Evolutionary conservation across 208 protist species (phyloP), one percentile per base, ranked within the genome.

Genomic region (Leishmania braziliensis): DNA sequence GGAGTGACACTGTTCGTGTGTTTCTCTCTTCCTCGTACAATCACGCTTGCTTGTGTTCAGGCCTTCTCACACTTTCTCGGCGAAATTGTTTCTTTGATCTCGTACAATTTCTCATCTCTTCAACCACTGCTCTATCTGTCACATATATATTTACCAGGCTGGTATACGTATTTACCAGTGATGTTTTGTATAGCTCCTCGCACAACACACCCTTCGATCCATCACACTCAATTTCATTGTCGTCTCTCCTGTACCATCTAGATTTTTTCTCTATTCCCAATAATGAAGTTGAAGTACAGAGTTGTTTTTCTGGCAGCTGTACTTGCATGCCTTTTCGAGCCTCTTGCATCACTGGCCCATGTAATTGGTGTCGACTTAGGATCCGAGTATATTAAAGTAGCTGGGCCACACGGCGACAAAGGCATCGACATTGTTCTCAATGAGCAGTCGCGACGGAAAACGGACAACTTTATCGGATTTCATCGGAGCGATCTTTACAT

Each of bases 391-490:
- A 88, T 98, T 33, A 93, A 96, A 79, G 77, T 96, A 48, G 88
- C 95, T 1, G 93, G 85, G 23, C 95, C 93, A 16, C 86, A 92
- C 39, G 87, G 84, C 65, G 92, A 92, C 48, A 87, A 88, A 58
- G 84, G 72, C 10, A 89, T 99, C 39, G 95, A 99, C 85, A 97
- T 99, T 78, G 95, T 99, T 2, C 86, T 99, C 9, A 99, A 99
- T 86, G 98, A 99, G 78, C 89, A 98, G 71, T 97, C 95, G 23
- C 86, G 92, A 63, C 90, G 98, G 23, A 99, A 99, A 82, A 98
- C 95, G 29, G 84, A 95, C 26, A 97, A 93, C 58, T 95, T 90
- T 54, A 89, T 99, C 79, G 97, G 93, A 3, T 98, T 98, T 87
- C 88, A 91, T 53, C 91, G 93, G 77, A 89, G 86, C 46, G 98